Percentiles rank a stretch among this genome's conserved stretches.
Evolutionary conservation across 805 yeast genomes (phyloP).

Genomic region (Barnettozyma californica): DNA sequence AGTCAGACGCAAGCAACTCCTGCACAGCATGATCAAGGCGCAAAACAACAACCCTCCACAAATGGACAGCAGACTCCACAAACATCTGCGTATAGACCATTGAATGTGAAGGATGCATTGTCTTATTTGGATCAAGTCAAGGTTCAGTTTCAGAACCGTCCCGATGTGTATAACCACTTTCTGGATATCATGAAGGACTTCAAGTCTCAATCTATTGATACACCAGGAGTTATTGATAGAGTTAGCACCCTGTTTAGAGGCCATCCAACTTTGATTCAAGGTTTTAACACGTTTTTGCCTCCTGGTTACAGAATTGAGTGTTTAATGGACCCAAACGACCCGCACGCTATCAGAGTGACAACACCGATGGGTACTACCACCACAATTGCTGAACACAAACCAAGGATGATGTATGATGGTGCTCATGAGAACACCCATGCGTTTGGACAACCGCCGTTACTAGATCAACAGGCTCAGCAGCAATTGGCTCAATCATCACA

Average conservation of each 20-base stretch:
- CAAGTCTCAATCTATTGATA: conserved; percentile 91
- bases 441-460: conserved; percentile 5
- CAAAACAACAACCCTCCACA: conserved; percentile 5
- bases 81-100: conserved; percentile 53
- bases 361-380: conserved; percentile 91
- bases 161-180: conserved; percentile 93
- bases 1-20: conserved; percentile 20
- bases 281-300: conserved; percentile 95
- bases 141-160: conserved; percentile 83
- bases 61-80: conserved; percentile 12
- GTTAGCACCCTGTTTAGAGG: conserved; percentile 89
- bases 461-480: conserved; percentile 11
- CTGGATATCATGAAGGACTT: conserved; percentile 98
- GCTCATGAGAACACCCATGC: conserved; percentile 7
- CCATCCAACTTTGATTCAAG: conserved; percentile 90
- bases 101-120: conserved; percentile 94
- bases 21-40: conserved; percentile 10
- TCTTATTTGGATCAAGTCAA: conserved; percentile 95
- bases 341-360: conserved; percentile 87
- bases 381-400: conserved; percentile 18
- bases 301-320: conserved; percentile 95
- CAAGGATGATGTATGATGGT: conserved; percentile 15
- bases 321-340: conserved; percentile 82
- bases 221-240: conserved; percentile 97
- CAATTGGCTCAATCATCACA: conserved; percentile 14